Conservation (phyloP, 1,284 basidiomycete genomes). For the Coniophora puteana region DNA sequence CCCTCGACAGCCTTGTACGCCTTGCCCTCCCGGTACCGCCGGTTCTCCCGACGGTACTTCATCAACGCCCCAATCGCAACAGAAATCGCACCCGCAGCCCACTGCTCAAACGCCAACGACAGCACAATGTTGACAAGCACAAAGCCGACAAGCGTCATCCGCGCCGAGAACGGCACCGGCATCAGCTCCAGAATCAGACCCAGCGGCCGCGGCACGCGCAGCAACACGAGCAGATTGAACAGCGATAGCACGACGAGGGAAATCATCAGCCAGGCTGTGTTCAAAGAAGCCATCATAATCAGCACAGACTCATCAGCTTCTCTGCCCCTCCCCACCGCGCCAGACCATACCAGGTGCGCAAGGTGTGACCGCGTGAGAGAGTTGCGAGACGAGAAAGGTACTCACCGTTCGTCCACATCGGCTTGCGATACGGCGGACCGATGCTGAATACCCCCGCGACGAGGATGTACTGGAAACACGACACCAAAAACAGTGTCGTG, state of each 20-base stretch:
- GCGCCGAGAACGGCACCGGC: constrained; percentile 67
- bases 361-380: neutral
- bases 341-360: too few species aligned
- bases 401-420: constrained; percentile 94
- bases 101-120: constrained; percentile 81
- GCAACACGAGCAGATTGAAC: constrained; percentile 75
- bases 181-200: constrained; percentile 77
- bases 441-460: constrained; percentile 97
- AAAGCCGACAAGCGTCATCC: constrained; percentile 67
- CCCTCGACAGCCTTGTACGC: constrained; percentile 72
- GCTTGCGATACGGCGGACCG: constrained; percentile 92
- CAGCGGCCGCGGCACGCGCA: constrained; percentile 64
- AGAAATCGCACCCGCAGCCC: constrained; percentile 64
- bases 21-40: constrained; percentile 56
- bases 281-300: constrained; percentile 14
- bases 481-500: constrained; percentile 88
- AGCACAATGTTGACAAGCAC: constrained; percentile 71
- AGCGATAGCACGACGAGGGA: constrained; percentile 62
- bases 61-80: constrained; percentile 47
- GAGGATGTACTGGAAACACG: constrained; percentile 98
- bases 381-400: constrained; percentile 8
- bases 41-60: constrained; percentile 39
- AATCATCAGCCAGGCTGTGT: constrained; percentile 76
- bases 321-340: too few species aligned
- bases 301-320: constrained; percentile 10